Percentiles rank a stretch among this genome's conserved stretches.
Conservation (phyloP, 495 filamentous ascomycete species). For the Polyplosphaeria fusca region DNA sequence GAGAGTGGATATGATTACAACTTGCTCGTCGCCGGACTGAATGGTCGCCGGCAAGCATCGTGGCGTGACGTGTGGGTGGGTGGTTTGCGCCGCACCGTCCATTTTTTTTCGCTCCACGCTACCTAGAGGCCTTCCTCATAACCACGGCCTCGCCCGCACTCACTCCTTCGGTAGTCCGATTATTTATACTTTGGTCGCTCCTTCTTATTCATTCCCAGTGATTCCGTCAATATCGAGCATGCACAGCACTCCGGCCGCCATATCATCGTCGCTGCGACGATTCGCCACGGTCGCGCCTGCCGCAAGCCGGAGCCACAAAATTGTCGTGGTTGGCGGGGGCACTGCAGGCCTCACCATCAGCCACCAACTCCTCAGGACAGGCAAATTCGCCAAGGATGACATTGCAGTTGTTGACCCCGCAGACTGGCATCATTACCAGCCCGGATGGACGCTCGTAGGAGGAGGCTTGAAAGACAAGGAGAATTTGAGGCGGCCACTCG, state of each 20-base stretch:
- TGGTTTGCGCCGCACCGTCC: too few species aligned
- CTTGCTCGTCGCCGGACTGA: too few species aligned
- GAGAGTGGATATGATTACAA: too few species aligned
- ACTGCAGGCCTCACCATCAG: slow-evolving; percentile 60
- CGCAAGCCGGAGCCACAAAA: slow-evolving; percentile 51
- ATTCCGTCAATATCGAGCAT: too few species aligned
- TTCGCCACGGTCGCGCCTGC: slow-evolving; percentile 48
- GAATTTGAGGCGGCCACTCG: slow-evolving; percentile 52
- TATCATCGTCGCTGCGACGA: neutral
- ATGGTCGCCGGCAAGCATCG: too few species aligned
- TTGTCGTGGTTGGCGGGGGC: slow-evolving; percentile 64
- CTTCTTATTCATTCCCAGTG: too few species aligned
- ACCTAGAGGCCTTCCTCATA: too few species aligned
- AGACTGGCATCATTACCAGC: slow-evolving; percentile 66
- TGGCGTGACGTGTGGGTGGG: too few species aligned
- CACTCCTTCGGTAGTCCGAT: too few species aligned
- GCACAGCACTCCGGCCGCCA: neutral
- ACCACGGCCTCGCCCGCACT: too few species aligned
- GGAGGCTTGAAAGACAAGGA: slow-evolving; percentile 60
- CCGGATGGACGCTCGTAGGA: slow-evolving; percentile 68
- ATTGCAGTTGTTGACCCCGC: slow-evolving; percentile 67
- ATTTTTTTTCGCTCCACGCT: too few species aligned
- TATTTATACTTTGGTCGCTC: too few species aligned
- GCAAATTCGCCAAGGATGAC: slow-evolving; percentile 56
- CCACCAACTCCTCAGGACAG: slow-evolving; percentile 59